Base-by-base conservation (phyloP, 108 stramenopile genomes). In the Thalassiosira profunda region DNA sequence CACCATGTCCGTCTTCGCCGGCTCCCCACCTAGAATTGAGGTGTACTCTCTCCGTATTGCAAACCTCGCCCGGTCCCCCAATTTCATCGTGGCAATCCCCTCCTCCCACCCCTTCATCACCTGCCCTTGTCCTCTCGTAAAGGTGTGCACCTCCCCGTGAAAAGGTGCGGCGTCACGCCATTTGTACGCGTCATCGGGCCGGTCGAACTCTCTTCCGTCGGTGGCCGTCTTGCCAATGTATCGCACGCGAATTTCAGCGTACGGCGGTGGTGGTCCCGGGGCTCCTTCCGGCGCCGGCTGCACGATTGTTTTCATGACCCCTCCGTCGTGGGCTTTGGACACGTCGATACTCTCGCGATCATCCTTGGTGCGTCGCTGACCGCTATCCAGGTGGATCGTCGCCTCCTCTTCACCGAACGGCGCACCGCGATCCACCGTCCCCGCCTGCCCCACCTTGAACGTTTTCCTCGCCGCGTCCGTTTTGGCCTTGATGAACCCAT, bases 81-180 rank as follows among this genome's bases (percentile, higher is more conserved):
- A 77, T 43, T 87, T 89, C 96, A 96, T 94, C 63, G 86, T 82
- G 9, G 86, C 86, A 55, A 96, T 91, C 38, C 91, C 94, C 33
- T 91, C 86, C 67, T 99, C 98, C 97, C 97, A 99, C 24, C 89
- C 98, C 52, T 87, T 90, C 65, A 99, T 99, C n/a, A 99, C 98
- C 59, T 84, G 80, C 10, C 97, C 96, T 17, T 82, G 61, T 7
- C 98, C 98, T 54, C 98, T 89, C 17, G 92, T 91, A 52, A 99
- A 99, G 63, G 95, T 89, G n/a, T n/a, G n/a, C n/a, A n/a, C n/a
- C n/a, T n/a, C n/a, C n/a, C n/a, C n/a, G n/a, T n/a, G n/a, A 80
- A 99, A 99, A 5, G 94, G 82, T n/a, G n/a, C n/a, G n/a, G n/a
- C n/a, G n/a, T n/a, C n/a, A n/a, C n/a, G n/a, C n/a, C n/a, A n/a